Evolutionary conservation across 2,329 filamentous ascomycete species (phyloP), one percentile per base, ranked within the genome.

Genomic region (Dothideomycetidae sp.): DNA sequence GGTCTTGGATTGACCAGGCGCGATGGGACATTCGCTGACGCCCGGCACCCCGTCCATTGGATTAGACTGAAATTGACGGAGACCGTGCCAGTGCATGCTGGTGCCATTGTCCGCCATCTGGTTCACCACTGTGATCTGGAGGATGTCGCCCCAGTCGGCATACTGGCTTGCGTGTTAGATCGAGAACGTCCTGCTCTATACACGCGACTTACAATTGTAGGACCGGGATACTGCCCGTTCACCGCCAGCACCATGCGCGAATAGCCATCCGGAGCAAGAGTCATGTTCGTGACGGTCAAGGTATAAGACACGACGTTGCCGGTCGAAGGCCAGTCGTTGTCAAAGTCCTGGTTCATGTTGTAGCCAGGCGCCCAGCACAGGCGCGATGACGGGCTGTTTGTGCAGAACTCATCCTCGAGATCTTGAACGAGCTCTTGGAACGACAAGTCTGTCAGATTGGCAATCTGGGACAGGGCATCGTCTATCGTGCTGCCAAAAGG

Each of bases 11-110:
- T 49, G 40, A 3, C 56, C 54, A 1, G 57, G 57, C 1, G 58
- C 52, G n/a, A 62, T 58, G 2, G 62, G 61, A 43, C 62, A 67
- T 40, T 67, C 61, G 11, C 57, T 60, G 5, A 65, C 53, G 14
- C 60, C 58, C 31, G 62, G 62, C 28, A 62, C 63, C 28, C 67
- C 67, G 40, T 70, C 66, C 35, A 64, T 57, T 31, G 58, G 54
- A 45, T 74, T 75, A 0, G 67, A 72, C 41, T 63, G 67, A 42
- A 54, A 68, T 43, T 63, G 63, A 17, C 57, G 54, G 3, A 69
- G 43, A 5, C 66, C 66, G 40, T 69, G 66, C 65, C 65, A 64
- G 13, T 73, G 63, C 58, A 68, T 65, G 1, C 66, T 64, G 1
- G 59, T 71, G 2, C 60, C 59, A 41, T 62, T 58, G 17, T 44